Conservation (phyloP, 2,329 filamentous ascomycete genomes). For the Calcarisporium arbuscula region DNA sequence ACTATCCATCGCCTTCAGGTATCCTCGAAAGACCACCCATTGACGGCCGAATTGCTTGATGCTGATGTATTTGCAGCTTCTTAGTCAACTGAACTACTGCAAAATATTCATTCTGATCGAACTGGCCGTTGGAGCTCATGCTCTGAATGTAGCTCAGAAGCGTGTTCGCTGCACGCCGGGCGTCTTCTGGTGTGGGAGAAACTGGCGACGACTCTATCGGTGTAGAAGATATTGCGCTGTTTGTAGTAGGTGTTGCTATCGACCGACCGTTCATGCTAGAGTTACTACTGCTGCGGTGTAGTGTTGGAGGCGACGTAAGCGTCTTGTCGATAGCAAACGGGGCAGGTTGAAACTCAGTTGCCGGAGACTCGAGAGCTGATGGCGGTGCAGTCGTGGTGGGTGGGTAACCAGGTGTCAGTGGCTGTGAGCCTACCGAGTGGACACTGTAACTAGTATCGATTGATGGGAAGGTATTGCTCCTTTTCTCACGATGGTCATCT, state of each 20-base stretch:
- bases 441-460: slow-evolving; percentile 56
- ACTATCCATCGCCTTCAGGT: slow-evolving; percentile 50
- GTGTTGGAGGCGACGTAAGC: slow-evolving; percentile 30
- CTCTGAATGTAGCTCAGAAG: slow-evolving; percentile 77
- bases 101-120: slow-evolving; percentile 72
- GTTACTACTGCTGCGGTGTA: slow-evolving; percentile 28
- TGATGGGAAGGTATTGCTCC: slow-evolving; percentile 81
- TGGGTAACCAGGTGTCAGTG: slow-evolving; percentile 44
- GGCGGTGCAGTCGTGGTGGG: slow-evolving; percentile 41
- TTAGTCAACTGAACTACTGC: slow-evolving; percentile 78
- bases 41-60: slow-evolving; percentile 23
- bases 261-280: slow-evolving; percentile 25
- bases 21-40: slow-evolving; percentile 49
- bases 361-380: slow-evolving; percentile 46
- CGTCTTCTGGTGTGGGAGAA: slow-evolving; percentile 79
- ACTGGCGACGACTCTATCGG: slow-evolving; percentile 49
- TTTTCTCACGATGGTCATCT: slow-evolving; percentile 58
- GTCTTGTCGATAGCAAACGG: slow-evolving; percentile 39
- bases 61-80: slow-evolving; percentile 67
- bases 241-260: slow-evolving; percentile 13
- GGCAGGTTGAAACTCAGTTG: slow-evolving; percentile 36
- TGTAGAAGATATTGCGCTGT: slow-evolving; percentile 14
- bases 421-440: slow-evolving; percentile 32
- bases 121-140: slow-evolving; percentile 56
- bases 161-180: slow-evolving; percentile 71